These are phyloP conservation scores for Bolboschoenus planiculmis DNA, from an alignment of 176 grass and related monocot genomes.

Conservation along the genomic window DNA sequence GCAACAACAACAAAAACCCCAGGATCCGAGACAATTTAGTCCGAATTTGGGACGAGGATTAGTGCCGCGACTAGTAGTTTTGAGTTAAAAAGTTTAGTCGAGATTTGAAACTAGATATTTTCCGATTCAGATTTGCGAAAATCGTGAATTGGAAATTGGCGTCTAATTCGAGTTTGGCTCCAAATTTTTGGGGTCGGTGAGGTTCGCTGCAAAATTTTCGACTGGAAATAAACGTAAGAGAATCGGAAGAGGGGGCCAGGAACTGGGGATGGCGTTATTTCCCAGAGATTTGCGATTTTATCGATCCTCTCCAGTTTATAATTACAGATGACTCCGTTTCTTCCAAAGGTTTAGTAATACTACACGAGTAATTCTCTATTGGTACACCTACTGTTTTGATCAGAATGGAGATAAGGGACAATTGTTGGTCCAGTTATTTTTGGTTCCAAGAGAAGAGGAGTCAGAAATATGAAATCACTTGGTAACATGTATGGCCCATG, in stretches of 20 bases:
- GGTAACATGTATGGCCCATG: background rate
- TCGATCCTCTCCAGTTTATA: background rate
- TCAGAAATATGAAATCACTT: background rate
- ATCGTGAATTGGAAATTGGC: background rate
- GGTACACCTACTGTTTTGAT: background rate
- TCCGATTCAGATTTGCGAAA: background rate
- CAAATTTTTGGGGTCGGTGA: background rate
- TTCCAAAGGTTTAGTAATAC: background rate
- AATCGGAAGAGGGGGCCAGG: background rate
- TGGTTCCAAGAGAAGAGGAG: background rate
- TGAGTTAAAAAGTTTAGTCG: background rate
- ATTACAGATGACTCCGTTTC: background rate
- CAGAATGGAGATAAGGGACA: background rate
- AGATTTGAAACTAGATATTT: background rate
- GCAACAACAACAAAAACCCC: constrained; percentile 1
- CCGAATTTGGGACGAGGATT: background rate
- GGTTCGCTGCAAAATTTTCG: constrained; percentile 9
- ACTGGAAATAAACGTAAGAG: background rate
- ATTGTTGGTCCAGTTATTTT: background rate
- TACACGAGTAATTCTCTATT: background rate
- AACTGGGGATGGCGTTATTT: background rate
- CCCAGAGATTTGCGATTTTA: background rate
- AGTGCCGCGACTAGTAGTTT: background rate
- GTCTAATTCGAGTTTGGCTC: constrained; percentile 2
- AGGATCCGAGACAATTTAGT: background rate